Conservation (phyloP, 1,139 yeast genomes). For the Candida labiduridarum region DNA sequence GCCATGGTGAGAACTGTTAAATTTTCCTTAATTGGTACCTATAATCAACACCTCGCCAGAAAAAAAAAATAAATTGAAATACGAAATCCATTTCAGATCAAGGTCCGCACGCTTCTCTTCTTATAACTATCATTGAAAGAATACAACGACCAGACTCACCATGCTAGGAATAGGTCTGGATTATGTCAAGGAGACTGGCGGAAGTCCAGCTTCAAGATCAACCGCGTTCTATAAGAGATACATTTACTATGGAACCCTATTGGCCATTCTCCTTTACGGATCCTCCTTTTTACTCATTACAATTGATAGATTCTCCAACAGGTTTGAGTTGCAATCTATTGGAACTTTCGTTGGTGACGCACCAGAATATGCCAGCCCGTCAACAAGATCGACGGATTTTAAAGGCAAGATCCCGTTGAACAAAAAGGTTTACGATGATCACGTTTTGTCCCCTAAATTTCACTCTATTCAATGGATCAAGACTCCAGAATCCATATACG, state of each 20-base stretch:
- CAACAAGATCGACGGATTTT: slow-evolving; percentile 32
- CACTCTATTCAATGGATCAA: slow-evolving; percentile 69
- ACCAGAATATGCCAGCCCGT: slow-evolving; percentile 26
- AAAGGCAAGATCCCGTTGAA: slow-evolving; percentile 30
- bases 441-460: slow-evolving; percentile 50
- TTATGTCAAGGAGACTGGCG: slow-evolving; percentile 2
- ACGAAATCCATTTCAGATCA: too few species aligned
- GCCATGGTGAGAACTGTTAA: too few species aligned
- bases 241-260: slow-evolving; percentile 21
- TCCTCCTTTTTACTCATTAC: slow-evolving; percentile 34
- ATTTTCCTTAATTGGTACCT: too few species aligned
- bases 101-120: background rate
- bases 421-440: slow-evolving; percentile 23
- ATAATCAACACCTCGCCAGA: too few species aligned
- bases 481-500: slow-evolving; percentile 43
- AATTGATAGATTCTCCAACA: slow-evolving; percentile 22
- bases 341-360: slow-evolving; percentile 13
- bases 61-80: too few species aligned
- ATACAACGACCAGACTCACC: background rate
- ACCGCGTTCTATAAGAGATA: slow-evolving; percentile 3
- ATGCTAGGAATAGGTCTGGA: slow-evolving; percentile 1
- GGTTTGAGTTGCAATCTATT: slow-evolving; percentile 6
- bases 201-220: background rate
- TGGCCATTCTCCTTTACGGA: slow-evolving; percentile 43
- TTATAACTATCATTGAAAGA: background rate